Percentiles rank a stretch among this genome's conserved stretches.
Conservation (phyloP, 2,329 filamentous ascomycete genomes). For the Diaporthe sp. region DNA sequence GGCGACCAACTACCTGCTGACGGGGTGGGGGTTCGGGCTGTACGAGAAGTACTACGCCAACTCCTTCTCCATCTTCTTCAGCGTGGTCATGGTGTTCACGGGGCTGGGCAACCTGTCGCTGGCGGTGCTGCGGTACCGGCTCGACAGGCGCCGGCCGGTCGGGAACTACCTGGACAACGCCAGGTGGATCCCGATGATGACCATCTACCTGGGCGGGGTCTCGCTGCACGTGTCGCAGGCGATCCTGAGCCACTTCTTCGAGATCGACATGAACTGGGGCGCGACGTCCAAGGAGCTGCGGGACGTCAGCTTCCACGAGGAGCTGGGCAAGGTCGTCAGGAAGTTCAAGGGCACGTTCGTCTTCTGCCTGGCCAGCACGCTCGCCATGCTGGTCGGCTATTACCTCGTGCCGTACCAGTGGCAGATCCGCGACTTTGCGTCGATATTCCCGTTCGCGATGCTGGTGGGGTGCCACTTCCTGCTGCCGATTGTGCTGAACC, state of each 20-base stretch:
- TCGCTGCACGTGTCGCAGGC: slow-evolving; percentile 57
- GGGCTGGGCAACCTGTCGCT: slow-evolving; percentile 71
- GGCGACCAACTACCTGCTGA: slow-evolving; percentile 47
- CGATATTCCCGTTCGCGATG: slow-evolving; percentile 69
- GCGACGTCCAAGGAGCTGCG: slow-evolving; percentile 71
- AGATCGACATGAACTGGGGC: slow-evolving; percentile 62
- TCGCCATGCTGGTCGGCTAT: slow-evolving; percentile 62
- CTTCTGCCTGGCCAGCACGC: slow-evolving; percentile 59
- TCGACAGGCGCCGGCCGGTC: slow-evolving; percentile 45
- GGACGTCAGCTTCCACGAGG: slow-evolving; percentile 67
- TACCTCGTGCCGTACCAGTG: slow-evolving; percentile 63
- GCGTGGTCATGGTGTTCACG: slow-evolving; percentile 75
- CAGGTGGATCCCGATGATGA: slow-evolving; percentile 65
- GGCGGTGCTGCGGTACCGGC: slow-evolving; percentile 73
- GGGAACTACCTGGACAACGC: slow-evolving; percentile 64
- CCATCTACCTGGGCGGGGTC: slow-evolving; percentile 58
- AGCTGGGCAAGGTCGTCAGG: slow-evolving; percentile 66
- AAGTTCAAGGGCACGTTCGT: slow-evolving; percentile 68
- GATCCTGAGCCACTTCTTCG: slow-evolving; percentile 57
- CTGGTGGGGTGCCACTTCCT: slow-evolving; percentile 68
- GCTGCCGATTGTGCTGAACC: slow-evolving; percentile 71
- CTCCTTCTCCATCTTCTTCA: slow-evolving; percentile 73
- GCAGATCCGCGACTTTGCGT: slow-evolving; percentile 68
- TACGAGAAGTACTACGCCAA: slow-evolving; percentile 77
- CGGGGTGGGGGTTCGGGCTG: slow-evolving; percentile 78